Conservation (phyloP, 805 yeast genomes). For the Candida verbasci region DNA sequence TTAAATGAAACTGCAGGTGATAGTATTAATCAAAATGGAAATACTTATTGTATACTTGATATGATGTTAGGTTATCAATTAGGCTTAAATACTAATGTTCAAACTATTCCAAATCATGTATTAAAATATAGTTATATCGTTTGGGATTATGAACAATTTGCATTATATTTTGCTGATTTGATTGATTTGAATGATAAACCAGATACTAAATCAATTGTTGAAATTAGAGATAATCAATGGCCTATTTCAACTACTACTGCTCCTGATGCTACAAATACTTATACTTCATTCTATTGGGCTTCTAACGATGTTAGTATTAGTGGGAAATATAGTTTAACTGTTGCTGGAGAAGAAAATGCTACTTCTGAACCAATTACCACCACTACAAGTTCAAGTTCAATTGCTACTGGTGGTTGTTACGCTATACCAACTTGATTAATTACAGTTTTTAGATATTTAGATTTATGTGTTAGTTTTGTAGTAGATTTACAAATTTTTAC, state of each 20-base stretch:
- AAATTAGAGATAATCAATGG: slow-evolving; percentile 4
- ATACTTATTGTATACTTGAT: slow-evolving; percentile 10
- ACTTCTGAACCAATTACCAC: background rate
- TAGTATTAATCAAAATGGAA: slow-evolving; percentile 7
- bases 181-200: slow-evolving; percentile 3
- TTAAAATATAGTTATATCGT: slow-evolving; percentile 14
- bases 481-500: too few relatives aligned
- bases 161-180: slow-evolving; percentile 12
- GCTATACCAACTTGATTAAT: too few relatives aligned
- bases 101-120: slow-evolving; percentile 15
- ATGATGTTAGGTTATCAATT: slow-evolving; percentile 9
- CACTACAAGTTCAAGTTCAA: background rate
- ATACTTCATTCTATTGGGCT: slow-evolving; percentile 10
- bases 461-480: too few relatives aligned
- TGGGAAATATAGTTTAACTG: background rate
- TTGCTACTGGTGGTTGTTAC: background rate
- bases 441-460: too few relatives aligned
- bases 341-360: background rate
- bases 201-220: slow-evolving; percentile 5
- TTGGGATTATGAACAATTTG: slow-evolving; percentile 13
- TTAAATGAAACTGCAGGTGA: background rate
- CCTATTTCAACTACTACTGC: slow-evolving; percentile 14
- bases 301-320: slow-evolving; percentile 4
- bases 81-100: slow-evolving; percentile 11
- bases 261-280: slow-evolving; percentile 9